Evolutionary conservation across 163 green algal species (phyloP).

Genomic region (Scenedesmus sp.): DNA sequence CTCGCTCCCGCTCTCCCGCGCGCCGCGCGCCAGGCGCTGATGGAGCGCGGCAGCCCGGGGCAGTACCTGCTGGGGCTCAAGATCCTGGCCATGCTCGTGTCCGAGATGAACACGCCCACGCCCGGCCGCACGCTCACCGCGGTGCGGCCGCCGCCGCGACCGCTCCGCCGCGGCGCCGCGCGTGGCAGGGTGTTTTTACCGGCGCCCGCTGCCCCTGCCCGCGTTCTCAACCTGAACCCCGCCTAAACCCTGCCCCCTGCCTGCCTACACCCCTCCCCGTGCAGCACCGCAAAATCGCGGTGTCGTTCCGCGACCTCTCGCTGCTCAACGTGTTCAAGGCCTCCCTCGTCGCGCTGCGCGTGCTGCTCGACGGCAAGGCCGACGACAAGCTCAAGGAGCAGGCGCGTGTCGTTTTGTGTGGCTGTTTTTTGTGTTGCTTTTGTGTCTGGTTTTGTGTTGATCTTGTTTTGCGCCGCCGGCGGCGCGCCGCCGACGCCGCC

Average conservation of each 20-base stretch:
- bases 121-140: constrained; percentile 88
- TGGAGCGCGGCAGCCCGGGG: constrained; percentile 62
- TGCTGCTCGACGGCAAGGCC: constrained; percentile 66
- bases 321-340: constrained; percentile 77
- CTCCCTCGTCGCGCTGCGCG: constrained; percentile 68
- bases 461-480: too few relatives aligned
- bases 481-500: too few relatives aligned
- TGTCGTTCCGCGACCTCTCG: constrained; percentile 88
- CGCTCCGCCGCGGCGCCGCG: too few relatives aligned
- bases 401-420: constrained; percentile 37
- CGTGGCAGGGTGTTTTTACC: too few relatives aligned
- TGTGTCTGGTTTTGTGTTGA: neutral
- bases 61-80: constrained; percentile 94
- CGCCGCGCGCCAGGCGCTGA: too few relatives aligned
- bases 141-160: too few relatives aligned
- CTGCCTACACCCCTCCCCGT: neutral
- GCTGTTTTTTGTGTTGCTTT: neutral
- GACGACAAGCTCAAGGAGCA: constrained; percentile 77
- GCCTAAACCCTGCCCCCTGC: too few relatives aligned
- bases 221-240: too few relatives aligned
- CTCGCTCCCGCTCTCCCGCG: too few relatives aligned
- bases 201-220: too few relatives aligned
- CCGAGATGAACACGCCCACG: constrained; percentile 89
- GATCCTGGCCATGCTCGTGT: constrained; percentile 89
- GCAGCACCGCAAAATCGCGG: constrained; percentile 94